phyloP scores from a whole-genome alignment of 768 basidiomycete genomes.

The Mycena belliarum region DNA sequence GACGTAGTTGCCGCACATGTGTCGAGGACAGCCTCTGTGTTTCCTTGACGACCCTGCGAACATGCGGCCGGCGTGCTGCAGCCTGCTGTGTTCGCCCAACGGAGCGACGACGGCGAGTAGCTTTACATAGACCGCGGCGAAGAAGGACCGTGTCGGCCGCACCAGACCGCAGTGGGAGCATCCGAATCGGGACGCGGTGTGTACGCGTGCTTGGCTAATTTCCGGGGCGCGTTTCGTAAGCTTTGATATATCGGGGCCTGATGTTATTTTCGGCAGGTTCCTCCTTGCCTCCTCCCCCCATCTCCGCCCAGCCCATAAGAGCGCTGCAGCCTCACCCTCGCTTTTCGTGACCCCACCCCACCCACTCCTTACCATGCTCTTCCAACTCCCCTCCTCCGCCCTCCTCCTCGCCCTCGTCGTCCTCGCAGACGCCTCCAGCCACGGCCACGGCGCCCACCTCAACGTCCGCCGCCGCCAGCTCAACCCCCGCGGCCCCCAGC shows the following conservation, averaged over 20 bases:
- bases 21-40: slow-evolving; percentile 17
- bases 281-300: slow-evolving; percentile 18
- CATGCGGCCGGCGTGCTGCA: slow-evolving; percentile 11
- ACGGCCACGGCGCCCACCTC: slow-evolving; percentile 22
- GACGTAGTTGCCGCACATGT: too few relatives aligned
- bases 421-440: slow-evolving; percentile 24
- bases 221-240: background rate
- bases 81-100: background rate
- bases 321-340: slow-evolving; percentile 13
- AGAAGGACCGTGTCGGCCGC: slow-evolving; percentile 11
- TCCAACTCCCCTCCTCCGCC: slow-evolving; percentile 25
- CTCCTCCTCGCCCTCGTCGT: slow-evolving; percentile 24
- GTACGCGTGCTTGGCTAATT: slow-evolving; percentile 2
- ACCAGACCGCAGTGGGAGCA: background rate
- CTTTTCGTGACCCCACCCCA: slow-evolving; percentile 15
- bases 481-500: slow-evolving; percentile 21
- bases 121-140: slow-evolving; percentile 10
- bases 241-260: background rate
- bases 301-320: slow-evolving; percentile 11
- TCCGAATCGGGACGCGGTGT: background rate
- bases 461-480: slow-evolving; percentile 27
- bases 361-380: slow-evolving; percentile 24
- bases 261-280: slow-evolving; percentile 6
- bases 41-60: slow-evolving; percentile 4
- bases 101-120: background rate